Percentiles rank a stretch among this genome's conserved stretches.
Evolutionary conservation across 352 stramenopile species (phyloP).

Genomic region (Phytophthora gonapodyides): DNA sequence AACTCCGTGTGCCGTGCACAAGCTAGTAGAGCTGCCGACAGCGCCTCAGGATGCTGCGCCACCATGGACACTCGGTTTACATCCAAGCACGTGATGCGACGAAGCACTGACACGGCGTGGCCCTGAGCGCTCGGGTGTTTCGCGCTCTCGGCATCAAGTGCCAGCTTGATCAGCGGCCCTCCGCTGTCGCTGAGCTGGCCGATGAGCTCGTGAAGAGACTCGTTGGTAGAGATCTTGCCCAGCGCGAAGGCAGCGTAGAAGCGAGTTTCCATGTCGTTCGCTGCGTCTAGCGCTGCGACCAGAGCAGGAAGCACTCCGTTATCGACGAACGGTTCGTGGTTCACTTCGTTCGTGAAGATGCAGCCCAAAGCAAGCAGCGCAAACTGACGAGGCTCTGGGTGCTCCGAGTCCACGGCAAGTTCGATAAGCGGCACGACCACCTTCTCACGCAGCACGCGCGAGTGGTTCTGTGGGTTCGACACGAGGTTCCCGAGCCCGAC

Average conservation of each 20-base stretch:
- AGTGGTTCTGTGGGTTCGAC: constrained; percentile 82
- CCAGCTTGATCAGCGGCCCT: constrained; percentile 56
- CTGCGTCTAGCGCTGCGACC: constrained; percentile 56
- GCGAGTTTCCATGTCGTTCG: constrained; percentile 89
- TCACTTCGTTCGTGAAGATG: constrained; percentile 67
- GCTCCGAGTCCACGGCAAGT: constrained; percentile 44
- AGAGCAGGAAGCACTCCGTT: constrained; percentile 74
- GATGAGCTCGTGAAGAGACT: constrained; percentile 67
- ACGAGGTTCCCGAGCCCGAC: constrained; percentile 93
- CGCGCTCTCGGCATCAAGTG: constrained; percentile 52
- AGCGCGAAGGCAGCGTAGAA: constrained; percentile 94
- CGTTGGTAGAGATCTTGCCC: constrained; percentile 92
- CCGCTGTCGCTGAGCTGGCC: constrained; percentile 56
- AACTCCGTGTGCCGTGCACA: constrained; percentile 38
- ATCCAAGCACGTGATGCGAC: constrained; percentile 82
- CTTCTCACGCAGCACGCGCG: constrained; percentile 64
- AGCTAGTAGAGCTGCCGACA: constrained; percentile 59
- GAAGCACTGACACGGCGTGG: constrained; percentile 91
- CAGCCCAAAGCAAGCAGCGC: constrained; percentile 87
- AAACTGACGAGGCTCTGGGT: constrained; percentile 71
- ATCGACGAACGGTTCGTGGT: constrained; percentile 76
- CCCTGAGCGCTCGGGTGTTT: constrained; percentile 71
- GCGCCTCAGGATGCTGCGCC: constrained; percentile 43
- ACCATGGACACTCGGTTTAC: constrained; percentile 89
- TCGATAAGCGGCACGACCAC: constrained; percentile 61